Percentiles rank a stretch among this genome's conserved stretches.
Conservation (phyloP, 177 flowering plant species). For the Vitis hybrid region DNA sequence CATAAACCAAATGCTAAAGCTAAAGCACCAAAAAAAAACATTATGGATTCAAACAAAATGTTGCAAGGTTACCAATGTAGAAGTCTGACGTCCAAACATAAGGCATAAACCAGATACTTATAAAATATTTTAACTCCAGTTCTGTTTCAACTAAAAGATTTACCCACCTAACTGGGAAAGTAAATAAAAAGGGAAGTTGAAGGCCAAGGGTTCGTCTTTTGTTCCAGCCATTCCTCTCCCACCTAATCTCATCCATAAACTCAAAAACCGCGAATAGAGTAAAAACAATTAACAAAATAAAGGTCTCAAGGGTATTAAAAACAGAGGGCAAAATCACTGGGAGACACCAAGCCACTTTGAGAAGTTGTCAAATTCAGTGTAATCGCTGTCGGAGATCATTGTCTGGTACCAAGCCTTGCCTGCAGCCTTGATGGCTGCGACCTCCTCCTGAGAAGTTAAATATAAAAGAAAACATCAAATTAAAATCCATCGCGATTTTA, state of each 20-base stretch:
- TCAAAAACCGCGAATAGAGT: neutral
- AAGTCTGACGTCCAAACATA: no score
- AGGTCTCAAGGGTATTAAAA: neutral
- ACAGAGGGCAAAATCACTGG: constrained; percentile 39
- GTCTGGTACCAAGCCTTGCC: constrained; percentile 81
- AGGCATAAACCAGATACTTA: no score
- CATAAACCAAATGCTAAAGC: no score
- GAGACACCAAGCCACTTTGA: constrained; percentile 81
- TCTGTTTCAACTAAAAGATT: no score
- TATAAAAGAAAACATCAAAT: neutral
- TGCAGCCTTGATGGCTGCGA: constrained; percentile 55
- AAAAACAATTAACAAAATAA: constrained; percentile 6
- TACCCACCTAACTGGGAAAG: no score
- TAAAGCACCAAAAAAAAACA: no score
- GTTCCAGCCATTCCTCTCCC: neutral
- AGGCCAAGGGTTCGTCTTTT: no score
- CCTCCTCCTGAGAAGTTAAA: constrained; percentile 59
- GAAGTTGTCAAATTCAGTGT: constrained; percentile 82
- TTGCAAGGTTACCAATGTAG: no score
- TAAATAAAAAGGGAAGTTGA: no score
- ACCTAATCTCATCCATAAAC: neutral
- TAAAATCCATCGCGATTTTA: neutral
- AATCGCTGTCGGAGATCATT: constrained; percentile 82
- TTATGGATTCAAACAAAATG: no score
- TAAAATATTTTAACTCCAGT: no score